Evolutionary conservation across 805 yeast species (phyloP).

Genomic region (Candida verbasci): DNA sequence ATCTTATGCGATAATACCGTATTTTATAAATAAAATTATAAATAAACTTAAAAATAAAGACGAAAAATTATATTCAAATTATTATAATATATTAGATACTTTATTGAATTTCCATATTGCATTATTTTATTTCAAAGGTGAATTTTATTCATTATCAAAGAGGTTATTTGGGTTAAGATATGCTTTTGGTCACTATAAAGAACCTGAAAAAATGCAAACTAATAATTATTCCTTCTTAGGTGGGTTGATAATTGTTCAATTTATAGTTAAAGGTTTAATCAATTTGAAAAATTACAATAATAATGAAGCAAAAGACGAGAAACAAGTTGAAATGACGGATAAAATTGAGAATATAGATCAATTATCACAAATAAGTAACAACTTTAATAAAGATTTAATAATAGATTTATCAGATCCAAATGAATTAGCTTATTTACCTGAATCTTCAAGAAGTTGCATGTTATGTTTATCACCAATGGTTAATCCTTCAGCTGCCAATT

Average conservation of each 20-base stretch:
- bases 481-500: conserved; percentile 79
- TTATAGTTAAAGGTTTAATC: conserved; percentile 39
- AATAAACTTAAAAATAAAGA: conserved; percentile 17
- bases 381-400: conserved; percentile 11
- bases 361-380: conserved; percentile 8
- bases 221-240: conserved; percentile 80
- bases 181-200: conserved; percentile 62
- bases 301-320: conserved; percentile 8
- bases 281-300: conserved; percentile 24
- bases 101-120: conserved; percentile 72
- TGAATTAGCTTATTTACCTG: conserved; percentile 65
- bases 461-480: conserved; percentile 76
- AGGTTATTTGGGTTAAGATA: conserved; percentile 78
- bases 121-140: conserved; percentile 75
- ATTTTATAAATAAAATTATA: conserved; percentile 33
- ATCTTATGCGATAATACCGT: conserved; percentile 63
- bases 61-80: conserved; percentile 28
- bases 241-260: conserved; percentile 51
- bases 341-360: conserved; percentile 8
- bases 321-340: conserved; percentile 11
- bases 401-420: conserved; percentile 55
- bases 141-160: conserved; percentile 74
- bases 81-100: conserved; percentile 45
- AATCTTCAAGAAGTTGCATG: conserved; percentile 70
- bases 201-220: conserved; percentile 32